Evolutionary conservation across 495 filamentous ascomycete species (phyloP), one percentile per base, ranked within the genome.

Genomic region (Penicillium simplicissimum): DNA sequence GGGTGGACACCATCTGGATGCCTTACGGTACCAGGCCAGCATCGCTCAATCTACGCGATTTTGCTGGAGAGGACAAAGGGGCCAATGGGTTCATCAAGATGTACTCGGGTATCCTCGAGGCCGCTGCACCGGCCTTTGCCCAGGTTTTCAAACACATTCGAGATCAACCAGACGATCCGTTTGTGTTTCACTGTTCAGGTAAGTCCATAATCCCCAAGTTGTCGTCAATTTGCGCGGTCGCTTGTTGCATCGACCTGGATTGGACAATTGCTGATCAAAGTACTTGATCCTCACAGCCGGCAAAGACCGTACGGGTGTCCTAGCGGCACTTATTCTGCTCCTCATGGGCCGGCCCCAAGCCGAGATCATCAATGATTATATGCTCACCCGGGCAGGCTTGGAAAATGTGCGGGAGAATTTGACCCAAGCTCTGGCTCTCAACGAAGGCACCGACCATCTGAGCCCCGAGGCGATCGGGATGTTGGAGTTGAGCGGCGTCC

Each of bases 101-200:
- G 52, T 88, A 87, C 62, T 56, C 55, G 35, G 75, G 76, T 21
- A 85, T 87, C 45, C 71, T 87, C 8, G 63, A 72, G 9, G 68
- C 70, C 33, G 64, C 66, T 35, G 57, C 38, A 7, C 70, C 71
- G 8, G 71, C 67, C 23, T 74, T 78, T 51, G 55, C 58, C 21
- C 57, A 59, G 33, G 69, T 78, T 1, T 77, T 83, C 57, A 65
- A 66, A 57, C 75, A 79, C 68, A 70, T 82, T 19, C 67, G 71
- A 51, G 79, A 81, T 62, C 52, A 66, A 11, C 74, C 73, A 1
- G 23, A 69, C 33, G 74, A 78, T 49, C 73, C 78, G 9, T 69
- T 83, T 55, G 69, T 86, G 57, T 79, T 84, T 57, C 80, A 88
- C 73, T 91, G 88, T 61, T 85, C 81, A n/a, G 84, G 84, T 85